Evolutionary conservation across 305 asterid genomes (phyloP).

Genomic region (Fraxinus albicans): DNA sequence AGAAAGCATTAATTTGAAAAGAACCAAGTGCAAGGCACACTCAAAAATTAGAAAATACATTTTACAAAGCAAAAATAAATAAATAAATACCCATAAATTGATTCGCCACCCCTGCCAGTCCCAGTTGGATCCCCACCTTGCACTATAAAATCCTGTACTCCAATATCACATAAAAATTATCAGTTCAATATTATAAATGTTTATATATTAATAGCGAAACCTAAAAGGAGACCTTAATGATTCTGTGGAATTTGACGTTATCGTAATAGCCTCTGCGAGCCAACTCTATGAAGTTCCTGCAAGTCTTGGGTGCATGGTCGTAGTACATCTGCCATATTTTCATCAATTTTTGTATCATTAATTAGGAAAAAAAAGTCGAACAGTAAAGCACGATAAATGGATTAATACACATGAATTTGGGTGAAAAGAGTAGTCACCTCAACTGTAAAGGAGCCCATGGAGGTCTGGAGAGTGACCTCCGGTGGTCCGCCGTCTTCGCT

Average conservation of each 20-base stretch:
- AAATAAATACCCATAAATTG: conserved; percentile 67
- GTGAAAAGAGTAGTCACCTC: conserved; percentile 34
- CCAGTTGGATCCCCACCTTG: conserved; percentile 99
- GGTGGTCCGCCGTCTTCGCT: conserved; percentile 76
- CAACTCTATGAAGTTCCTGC: conserved; percentile 84
- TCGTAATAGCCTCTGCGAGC: conserved; percentile 90
- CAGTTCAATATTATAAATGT: neutral
- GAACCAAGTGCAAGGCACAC: neutral
- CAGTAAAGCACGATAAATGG: neutral
- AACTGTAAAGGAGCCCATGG: conserved; percentile 88
- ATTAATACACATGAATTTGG: neutral
- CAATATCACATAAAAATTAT: conserved; percentile 2
- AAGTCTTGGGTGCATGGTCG: conserved; percentile 91
- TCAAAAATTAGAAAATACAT: neutral
- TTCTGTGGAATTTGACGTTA: conserved; percentile 88
- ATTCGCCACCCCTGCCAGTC: conserved; percentile 96
- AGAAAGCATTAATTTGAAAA: neutral
- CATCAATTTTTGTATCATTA: neutral
- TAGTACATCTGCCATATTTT: conserved; percentile 58
- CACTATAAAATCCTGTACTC: conserved; percentile 73
- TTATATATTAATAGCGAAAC: neutral
- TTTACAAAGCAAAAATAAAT: neutral
- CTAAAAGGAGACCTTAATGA: conserved; percentile 59
- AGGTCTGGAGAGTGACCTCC: conserved; percentile 88
- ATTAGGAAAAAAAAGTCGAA: neutral